Evolutionary conservation across 257 asterid genomes (phyloP).

Genomic region (Ajuga chamaepitys): DNA sequence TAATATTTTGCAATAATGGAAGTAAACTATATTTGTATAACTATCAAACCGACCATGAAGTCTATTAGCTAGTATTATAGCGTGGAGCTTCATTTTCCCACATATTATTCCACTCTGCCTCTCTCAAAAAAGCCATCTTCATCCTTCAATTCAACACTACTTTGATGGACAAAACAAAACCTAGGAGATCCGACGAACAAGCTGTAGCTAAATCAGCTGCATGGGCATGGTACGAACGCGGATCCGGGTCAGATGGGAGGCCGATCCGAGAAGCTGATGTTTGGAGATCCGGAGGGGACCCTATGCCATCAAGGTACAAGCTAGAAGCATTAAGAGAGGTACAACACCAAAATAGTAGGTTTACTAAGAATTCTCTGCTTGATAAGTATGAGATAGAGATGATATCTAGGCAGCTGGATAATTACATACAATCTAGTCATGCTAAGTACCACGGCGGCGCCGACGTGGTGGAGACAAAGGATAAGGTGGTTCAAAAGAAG

Average conservation of each 20-base stretch:
- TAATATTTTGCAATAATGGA: background rate
- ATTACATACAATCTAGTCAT: conserved; percentile 34
- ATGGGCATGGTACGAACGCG: conserved; percentile 56
- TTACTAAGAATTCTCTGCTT: conserved; percentile 38
- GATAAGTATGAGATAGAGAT: conserved; percentile 54
- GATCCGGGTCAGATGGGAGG: conserved; percentile 36
- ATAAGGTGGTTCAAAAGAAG: conserved; percentile 1
- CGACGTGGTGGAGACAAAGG: conserved; percentile 1
- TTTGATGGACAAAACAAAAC: conserved; percentile 20
- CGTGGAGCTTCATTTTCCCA: conserved; percentile 23
- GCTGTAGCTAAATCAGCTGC: conserved; percentile 46
- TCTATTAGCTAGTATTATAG: background rate
- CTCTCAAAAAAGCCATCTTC: conserved; percentile 1
- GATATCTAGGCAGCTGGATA: conserved; percentile 47
- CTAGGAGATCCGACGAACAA: conserved; percentile 27
- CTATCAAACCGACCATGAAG: no score
- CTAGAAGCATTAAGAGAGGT: conserved; percentile 30
- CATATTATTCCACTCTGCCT: conserved; percentile 3
- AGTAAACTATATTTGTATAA: no score
- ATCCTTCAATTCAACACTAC: background rate
- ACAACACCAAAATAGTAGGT: background rate
- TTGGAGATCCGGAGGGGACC: conserved; percentile 16
- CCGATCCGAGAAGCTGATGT: conserved; percentile 29
- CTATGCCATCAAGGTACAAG: conserved; percentile 52
- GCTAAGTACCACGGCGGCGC: background rate